Base-by-base conservation (phyloP, 495 filamentous ascomycete genomes). In the Trypethelium eluteriae region DNA sequence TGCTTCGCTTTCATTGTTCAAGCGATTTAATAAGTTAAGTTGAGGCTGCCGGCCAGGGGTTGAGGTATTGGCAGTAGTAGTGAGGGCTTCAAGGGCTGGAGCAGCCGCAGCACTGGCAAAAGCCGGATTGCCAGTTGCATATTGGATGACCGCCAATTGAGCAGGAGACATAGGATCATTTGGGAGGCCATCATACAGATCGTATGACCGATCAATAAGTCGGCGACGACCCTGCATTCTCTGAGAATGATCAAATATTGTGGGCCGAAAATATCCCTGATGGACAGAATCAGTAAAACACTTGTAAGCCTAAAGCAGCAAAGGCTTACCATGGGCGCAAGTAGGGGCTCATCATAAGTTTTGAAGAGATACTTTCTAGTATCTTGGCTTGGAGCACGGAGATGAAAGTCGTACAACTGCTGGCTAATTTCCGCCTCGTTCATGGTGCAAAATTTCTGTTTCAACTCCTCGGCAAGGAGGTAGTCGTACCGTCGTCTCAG, bases 341-440 rank as follows among this genome's bases (percentile, higher is more conserved):
- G 81, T 69, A 93, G 88, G 2, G 92, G 86, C 71, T 98, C 93
- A 70, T 98, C 94, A 74, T 97, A 98, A 6, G 87, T 90, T 80
- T 96, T 98, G 80, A 96, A 97, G 18, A 82, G 81, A 78, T 95
- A 97, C 74, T 94, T 96, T 68, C 85, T 82, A 2, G 94, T 98
- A 64, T 93, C 88, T 75, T 94, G 88, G 32, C 90, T 92, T 0
- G 90, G 86, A 2, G 91, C 89, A 32, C 94, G 87, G 12, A 98
- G 82, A 74, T 96, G 90, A 74, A 98, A 97, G 70, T 94, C 87
- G 75, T 81, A 89, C 25, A 86, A 80, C 74, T 93, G 88, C 2
- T 93, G 89, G 41, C 85, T 88, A 61, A 98, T 86, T 65, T 91
- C 89, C 11, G 84, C 84, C 75, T 96, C 92, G 16, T 88, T 87